These are phyloP conservation scores for Arxiozyma slooffiae DNA, from an alignment of 1,139 yeast species.

Conservation along the genomic window DNA sequence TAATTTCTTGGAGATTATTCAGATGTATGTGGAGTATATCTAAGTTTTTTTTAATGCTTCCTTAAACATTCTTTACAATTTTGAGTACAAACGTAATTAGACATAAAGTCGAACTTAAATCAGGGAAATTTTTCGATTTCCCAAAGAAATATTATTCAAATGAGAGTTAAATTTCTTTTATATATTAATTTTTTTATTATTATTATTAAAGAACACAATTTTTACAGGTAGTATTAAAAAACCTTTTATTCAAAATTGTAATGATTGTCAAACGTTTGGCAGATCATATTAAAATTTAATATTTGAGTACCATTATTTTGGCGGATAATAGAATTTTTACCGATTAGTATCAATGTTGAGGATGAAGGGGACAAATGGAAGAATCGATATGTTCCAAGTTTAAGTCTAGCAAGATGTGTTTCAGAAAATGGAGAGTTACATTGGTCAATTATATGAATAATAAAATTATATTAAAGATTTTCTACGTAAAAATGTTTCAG, in stretches of 20 bases:
- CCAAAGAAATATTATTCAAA: slow-evolving; percentile 32
- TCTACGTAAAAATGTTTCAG: slow-evolving; percentile 39
- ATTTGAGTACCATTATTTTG: slow-evolving; percentile 30
- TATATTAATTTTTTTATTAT: slow-evolving; percentile 41
- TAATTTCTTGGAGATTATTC: slow-evolving; percentile 64
- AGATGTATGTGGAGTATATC: slow-evolving; percentile 55
- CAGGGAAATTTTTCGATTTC: slow-evolving; percentile 37
- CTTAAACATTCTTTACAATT: slow-evolving; percentile 42
- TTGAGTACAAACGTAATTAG: slow-evolving; percentile 44
- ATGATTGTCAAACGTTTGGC: not conserved
- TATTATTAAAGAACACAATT: slow-evolving; percentile 12
- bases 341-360: slow-evolving; percentile 44
- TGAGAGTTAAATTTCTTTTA: slow-evolving; percentile 36
- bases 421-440: slow-evolving; percentile 43
- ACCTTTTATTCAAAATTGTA: not conserved
- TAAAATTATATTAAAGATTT: slow-evolving; percentile 39
- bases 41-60: slow-evolving; percentile 30
- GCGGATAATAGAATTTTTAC: slow-evolving; percentile 56
- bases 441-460: slow-evolving; percentile 54
- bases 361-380: slow-evolving; percentile 41
- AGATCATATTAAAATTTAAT: slow-evolving; percentile 10
- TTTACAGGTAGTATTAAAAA: not conserved
- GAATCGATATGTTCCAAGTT: slow-evolving; percentile 41
- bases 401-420: slow-evolving; percentile 42
- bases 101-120: slow-evolving; percentile 41